A percentile compares a stretch with the other conserved stretches of the same genome.
Evolutionary conservation across 106 monocot genomes (phyloP).

Genomic region (Vanilla planifolia): DNA sequence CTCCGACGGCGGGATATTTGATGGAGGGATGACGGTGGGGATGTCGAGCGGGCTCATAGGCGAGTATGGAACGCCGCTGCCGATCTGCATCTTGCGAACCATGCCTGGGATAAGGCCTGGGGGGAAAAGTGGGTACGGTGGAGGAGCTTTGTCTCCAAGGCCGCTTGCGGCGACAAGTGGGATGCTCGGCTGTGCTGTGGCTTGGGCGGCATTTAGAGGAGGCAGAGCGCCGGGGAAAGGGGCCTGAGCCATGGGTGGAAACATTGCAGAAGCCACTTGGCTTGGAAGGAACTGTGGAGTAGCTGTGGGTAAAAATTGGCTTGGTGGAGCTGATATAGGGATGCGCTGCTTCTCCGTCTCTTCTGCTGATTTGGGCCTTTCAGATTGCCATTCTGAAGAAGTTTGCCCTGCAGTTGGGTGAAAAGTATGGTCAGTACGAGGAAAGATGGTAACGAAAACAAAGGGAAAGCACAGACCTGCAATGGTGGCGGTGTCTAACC

Average conservation of each 20-base stretch:
- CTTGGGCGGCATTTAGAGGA: conserved; percentile 14
- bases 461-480: conserved; percentile 18
- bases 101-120: conserved; percentile 97
- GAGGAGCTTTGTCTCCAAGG: conserved; percentile 32
- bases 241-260: conserved; percentile 20
- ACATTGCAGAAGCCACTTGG: conserved; percentile 29
- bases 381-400: conserved; percentile 22
- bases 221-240: conserved; percentile 38
- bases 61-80: conserved; percentile 95
- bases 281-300: conserved; percentile 18
- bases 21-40: conserved; percentile 87
- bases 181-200: conserved; percentile 12
- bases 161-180: conserved; percentile 6
- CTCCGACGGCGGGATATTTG: conserved; percentile 61
- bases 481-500: conserved; percentile 30
- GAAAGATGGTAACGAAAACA: neutral
- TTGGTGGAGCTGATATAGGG: conserved; percentile 8
- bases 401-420: conserved; percentile 33
- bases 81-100: conserved; percentile 97
- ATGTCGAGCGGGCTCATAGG: conserved; percentile 92
- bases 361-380: conserved; percentile 16
- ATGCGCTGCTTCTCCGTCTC: conserved; percentile 20
- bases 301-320: conserved; percentile 25
- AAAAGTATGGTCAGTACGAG: too few species aligned
- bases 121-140: conserved; percentile 92